These are phyloP conservation scores for Rutstroemia sp. DNA, from an alignment of 2,329 filamentous ascomycete genomes.

Conservation along the genomic window DNA sequence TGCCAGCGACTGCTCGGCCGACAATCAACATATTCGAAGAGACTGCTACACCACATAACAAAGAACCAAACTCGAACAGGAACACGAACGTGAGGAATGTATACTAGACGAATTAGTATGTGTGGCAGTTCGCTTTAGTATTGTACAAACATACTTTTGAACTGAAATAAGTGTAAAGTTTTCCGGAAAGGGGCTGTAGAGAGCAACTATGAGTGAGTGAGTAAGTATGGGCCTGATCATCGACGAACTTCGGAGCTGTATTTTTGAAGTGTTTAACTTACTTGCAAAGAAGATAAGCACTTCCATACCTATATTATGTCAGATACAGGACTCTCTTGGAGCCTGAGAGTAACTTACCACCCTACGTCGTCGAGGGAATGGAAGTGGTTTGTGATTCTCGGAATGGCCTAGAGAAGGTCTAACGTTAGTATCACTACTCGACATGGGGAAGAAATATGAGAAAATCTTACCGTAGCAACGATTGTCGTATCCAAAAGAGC, in stretches of 20 bases:
- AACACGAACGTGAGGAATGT: constrained; percentile 28
- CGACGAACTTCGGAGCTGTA: not conserved
- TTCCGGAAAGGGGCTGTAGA: constrained; percentile 10
- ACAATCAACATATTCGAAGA: constrained; percentile 46
- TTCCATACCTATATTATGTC: not conserved
- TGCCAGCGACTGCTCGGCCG: constrained; percentile 45
- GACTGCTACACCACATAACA: constrained; percentile 42
- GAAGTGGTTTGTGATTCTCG: not conserved
- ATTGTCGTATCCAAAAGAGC: constrained; percentile 47
- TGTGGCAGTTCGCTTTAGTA: no score
- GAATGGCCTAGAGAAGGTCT: not conserved
- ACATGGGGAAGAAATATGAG: no score
- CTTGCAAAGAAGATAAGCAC: constrained; percentile 8
- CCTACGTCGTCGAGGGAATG: constrained; percentile 7
- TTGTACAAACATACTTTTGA: not conserved
- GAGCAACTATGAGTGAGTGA: not conserved
- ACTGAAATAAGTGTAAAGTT: not conserved
- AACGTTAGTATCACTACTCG: not conserved
- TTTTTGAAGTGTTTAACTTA: not conserved
- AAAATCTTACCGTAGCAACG: constrained; percentile 37
- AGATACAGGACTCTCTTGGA: not conserved
- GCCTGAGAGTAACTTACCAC: constrained; percentile 5
- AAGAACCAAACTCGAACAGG: constrained; percentile 48
- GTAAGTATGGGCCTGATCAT: not conserved
- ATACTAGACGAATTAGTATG: not conserved